phyloP scores from a whole-genome alignment of 108 stramenopile genomes.

The Skeletonema tropicum region DNA sequence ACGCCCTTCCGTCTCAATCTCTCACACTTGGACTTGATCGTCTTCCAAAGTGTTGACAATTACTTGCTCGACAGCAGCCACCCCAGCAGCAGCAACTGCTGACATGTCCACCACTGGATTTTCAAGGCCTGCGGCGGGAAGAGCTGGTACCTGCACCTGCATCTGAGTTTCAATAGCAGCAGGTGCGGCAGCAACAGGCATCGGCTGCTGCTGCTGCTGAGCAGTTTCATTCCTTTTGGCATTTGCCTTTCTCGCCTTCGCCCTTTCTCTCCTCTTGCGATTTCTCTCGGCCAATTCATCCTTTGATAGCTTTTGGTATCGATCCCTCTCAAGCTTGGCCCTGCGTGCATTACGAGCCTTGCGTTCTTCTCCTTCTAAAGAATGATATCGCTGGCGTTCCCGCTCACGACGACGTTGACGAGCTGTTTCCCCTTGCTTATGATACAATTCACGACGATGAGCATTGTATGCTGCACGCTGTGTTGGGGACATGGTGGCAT shows the following conservation, averaged over 20 bases:
- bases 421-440: constrained; percentile 71
- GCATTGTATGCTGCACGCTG: constrained; percentile 82
- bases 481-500: constrained; percentile 77
- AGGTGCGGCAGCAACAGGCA: background rate
- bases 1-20: background rate
- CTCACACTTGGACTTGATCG: constrained; percentile 4
- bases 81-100: constrained; percentile 34
- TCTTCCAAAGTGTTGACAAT: constrained; percentile 19
- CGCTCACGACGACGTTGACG: constrained; percentile 76
- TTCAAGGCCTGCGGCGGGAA: background rate
- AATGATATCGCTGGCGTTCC: constrained; percentile 77
- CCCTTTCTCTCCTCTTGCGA: constrained; percentile 75
- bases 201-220: background rate
- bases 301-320: constrained; percentile 74
- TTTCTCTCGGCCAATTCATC: constrained; percentile 75
- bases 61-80: constrained; percentile 29
- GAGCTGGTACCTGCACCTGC: constrained; percentile 11
- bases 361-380: constrained; percentile 55
- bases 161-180: constrained; percentile 6
- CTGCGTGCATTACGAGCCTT: constrained; percentile 74
- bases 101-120: constrained; percentile 8
- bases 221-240: background rate
- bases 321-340: constrained; percentile 81
- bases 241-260: constrained; percentile 53
- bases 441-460: constrained; percentile 85